These are phyloP conservation scores for Hericium alpestre DNA, from an alignment of 768 basidiomycete species.

Conservation along the genomic window DNA sequence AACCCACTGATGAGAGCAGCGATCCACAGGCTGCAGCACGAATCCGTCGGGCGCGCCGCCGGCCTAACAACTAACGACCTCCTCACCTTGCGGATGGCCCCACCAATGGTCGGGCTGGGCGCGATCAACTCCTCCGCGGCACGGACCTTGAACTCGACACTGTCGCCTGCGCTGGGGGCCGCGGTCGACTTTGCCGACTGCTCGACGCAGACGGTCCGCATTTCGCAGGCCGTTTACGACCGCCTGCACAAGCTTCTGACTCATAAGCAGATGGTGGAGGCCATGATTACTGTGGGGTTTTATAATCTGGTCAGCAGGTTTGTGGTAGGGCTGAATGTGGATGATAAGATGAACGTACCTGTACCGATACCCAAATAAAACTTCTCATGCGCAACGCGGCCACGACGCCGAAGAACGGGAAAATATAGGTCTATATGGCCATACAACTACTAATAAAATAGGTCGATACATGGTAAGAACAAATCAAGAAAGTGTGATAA, in stretches of 20 bases:
- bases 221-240: constrained; percentile 21
- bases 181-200: constrained; percentile 23
- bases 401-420: no score
- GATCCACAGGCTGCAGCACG: constrained; percentile 22
- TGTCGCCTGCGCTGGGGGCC: constrained; percentile 19
- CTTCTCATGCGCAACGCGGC: neutral
- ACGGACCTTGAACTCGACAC: constrained; percentile 2
- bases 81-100: constrained; percentile 17
- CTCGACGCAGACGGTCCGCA: constrained; percentile 18
- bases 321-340: constrained; percentile 24
- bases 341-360: constrained; percentile 19
- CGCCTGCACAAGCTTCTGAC: constrained; percentile 16
- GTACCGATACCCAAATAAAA: constrained; percentile 20
- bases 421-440: no score
- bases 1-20: neutral
- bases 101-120: constrained; percentile 10
- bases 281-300: constrained; percentile 19
- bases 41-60: constrained; percentile 20
- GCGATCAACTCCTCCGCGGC: constrained; percentile 1
- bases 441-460: neutral
- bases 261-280: constrained; percentile 23
- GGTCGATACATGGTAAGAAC: neutral
- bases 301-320: constrained; percentile 24
- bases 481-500: neutral
- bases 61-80: constrained; percentile 24